Evolutionary conservation across 352 stramenopile genomes (phyloP).

Genomic region (Pythium apleroticum): DNA sequence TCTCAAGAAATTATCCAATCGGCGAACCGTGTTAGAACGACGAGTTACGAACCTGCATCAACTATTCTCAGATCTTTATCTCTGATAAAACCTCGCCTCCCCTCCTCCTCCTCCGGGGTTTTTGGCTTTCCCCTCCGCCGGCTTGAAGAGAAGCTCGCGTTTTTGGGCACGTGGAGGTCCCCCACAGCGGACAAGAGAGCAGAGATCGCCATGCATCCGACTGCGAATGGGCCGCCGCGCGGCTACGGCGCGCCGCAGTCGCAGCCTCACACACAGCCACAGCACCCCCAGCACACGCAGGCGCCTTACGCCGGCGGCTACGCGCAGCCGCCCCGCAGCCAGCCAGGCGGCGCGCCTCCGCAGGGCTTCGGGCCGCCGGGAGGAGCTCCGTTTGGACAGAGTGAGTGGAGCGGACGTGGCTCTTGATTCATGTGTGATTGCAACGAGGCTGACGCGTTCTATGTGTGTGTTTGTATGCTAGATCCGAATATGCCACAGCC

Average conservation of each 20-base stretch:
- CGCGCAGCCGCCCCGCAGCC: constrained; percentile 17
- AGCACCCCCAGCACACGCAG: constrained; percentile 6
- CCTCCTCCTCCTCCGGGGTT: neutral
- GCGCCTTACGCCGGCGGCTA: neutral
- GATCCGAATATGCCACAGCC: constrained; percentile 20
- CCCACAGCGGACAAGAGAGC: neutral
- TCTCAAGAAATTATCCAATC: neutral
- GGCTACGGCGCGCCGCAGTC: constrained; percentile 13
- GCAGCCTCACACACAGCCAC: constrained; percentile 11
- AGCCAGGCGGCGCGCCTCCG: constrained; percentile 14
- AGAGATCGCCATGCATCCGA: constrained; percentile 23
- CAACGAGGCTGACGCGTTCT: no score
- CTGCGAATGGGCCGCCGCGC: constrained; percentile 7
- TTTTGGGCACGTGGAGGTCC: constrained; percentile 10
- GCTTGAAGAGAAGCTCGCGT: constrained; percentile 16
- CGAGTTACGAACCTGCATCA: neutral
- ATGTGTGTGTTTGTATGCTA: neutral
- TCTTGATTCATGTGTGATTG: no score
- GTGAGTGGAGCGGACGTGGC: no score
- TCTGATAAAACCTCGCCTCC: constrained; percentile 8
- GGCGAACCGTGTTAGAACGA: neutral
- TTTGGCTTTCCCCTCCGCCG: neutral
- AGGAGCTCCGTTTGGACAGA: constrained; percentile 1
- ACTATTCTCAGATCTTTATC: neutral
- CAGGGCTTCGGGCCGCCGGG: neutral